Percentiles rank a stretch among this genome's conserved stretches.
Conservation (phyloP, 2,329 filamentous ascomycete genomes). For the Clarireedia hainanense region DNA sequence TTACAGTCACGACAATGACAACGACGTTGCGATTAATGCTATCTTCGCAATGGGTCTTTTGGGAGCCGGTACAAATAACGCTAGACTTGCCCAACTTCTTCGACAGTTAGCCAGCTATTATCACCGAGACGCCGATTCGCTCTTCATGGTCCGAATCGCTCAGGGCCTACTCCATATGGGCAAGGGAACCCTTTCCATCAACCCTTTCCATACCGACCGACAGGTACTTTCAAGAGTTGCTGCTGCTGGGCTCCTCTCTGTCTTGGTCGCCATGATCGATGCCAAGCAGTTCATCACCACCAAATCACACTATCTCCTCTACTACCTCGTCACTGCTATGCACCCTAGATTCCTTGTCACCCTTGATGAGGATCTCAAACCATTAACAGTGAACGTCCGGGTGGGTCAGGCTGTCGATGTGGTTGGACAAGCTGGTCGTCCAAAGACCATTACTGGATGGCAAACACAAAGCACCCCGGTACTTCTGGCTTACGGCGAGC, state of each 20-base stretch:
- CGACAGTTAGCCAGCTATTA: conserved; percentile 97
- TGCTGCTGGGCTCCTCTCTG: conserved; percentile 79
- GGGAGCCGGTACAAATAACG: conserved; percentile 96
- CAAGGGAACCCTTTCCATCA: conserved; percentile 92
- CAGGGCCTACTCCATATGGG: conserved; percentile 98
- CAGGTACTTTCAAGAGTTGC: conserved; percentile 90
- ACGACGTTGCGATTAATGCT: conserved; percentile 94
- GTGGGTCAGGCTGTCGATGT: conserved; percentile 98
- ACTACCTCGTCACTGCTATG: conserved; percentile 96
- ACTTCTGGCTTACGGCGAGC: conserved; percentile 84
- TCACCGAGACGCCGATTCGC: conserved; percentile 86
- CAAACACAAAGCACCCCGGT: conserved; percentile 99
- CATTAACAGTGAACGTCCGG: conserved; percentile 88
- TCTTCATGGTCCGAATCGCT: conserved; percentile 99
- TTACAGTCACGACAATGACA: conserved; percentile 98
- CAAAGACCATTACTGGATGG: conserved; percentile 99
- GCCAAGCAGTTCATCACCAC: conserved; percentile 73
- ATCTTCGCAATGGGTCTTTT: conserved; percentile 99
- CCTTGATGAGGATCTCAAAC: conserved; percentile 88
- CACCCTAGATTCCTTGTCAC: conserved; percentile 94
- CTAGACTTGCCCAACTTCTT: conserved; percentile 86
- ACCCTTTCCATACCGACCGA: conserved; percentile 98
- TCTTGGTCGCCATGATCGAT: conserved; percentile 89
- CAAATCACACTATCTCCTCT: conserved; percentile 81
- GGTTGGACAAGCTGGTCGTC: conserved; percentile 90